Percentiles rank a stretch among this genome's conserved stretches.
phyloP scores from a whole-genome alignment of 2,329 filamentous ascomycete species.

The Dactylellina drechsleri region DNA sequence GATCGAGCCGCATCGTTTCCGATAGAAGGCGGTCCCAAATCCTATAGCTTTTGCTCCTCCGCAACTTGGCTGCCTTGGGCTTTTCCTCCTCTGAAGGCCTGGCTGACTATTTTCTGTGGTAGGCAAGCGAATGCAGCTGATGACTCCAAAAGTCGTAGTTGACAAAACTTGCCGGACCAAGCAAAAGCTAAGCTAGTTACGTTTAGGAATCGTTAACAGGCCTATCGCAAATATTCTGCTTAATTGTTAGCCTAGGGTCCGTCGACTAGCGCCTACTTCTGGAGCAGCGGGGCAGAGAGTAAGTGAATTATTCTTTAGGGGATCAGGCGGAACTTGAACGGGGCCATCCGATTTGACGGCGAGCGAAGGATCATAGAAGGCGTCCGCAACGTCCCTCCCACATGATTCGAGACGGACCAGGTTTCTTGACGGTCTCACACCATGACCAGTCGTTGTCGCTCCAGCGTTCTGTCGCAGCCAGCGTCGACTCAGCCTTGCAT shows the following conservation, averaged over 20 bases:
- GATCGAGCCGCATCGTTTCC: slow-evolving; percentile 52
- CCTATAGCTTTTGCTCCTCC: neutral
- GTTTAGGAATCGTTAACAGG: neutral
- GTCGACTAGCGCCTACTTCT: slow-evolving; percentile 18
- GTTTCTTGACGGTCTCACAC: slow-evolving; percentile 3
- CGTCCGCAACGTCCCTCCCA: neutral
- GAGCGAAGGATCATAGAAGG: slow-evolving; percentile 17
- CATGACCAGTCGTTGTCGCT: neutral
- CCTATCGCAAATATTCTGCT: slow-evolving; percentile 8
- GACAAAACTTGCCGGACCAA: no score
- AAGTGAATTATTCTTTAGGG: neutral
- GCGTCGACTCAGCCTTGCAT: slow-evolving; percentile 51
- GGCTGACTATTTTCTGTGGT: slow-evolving; percentile 16
- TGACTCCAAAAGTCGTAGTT: slow-evolving; percentile 38
- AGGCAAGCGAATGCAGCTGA: slow-evolving; percentile 36
- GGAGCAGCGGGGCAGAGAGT: slow-evolving; percentile 21
- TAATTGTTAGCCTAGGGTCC: slow-evolving; percentile 30
- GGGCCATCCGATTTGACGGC: slow-evolving; percentile 45
- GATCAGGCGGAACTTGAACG: slow-evolving; percentile 35
- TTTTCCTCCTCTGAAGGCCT: slow-evolving; percentile 24
- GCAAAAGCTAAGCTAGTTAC: neutral
- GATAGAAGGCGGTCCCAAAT: slow-evolving; percentile 23
- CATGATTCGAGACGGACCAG: slow-evolving; percentile 15
- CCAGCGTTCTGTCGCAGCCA: slow-evolving; percentile 15
- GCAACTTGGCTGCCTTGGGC: slow-evolving; percentile 38